Conservation (phyloP, 371 early-diverging fungal species). For the Polyrhizophydium stewartii region DNA sequence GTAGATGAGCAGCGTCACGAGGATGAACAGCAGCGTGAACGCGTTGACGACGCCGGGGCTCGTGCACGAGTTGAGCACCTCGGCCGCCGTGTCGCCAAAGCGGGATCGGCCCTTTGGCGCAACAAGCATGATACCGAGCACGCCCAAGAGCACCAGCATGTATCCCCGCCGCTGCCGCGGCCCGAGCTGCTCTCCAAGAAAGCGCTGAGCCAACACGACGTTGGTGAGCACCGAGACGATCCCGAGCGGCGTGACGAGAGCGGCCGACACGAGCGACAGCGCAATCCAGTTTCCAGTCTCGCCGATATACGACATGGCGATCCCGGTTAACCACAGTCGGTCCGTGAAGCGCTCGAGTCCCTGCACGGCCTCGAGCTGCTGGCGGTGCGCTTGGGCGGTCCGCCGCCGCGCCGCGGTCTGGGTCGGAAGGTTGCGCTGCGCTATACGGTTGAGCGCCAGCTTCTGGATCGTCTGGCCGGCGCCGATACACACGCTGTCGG, state of each 20-base stretch:
- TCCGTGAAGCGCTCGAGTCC: slow-evolving; percentile 5
- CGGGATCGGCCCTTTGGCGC: slow-evolving; percentile 17
- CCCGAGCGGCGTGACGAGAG: slow-evolving; percentile 36
- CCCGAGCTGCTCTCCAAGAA: slow-evolving; percentile 15
- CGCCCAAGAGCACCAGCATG: slow-evolving; percentile 14
- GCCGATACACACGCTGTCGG: slow-evolving; percentile 19
- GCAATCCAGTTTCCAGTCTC: slow-evolving; percentile 34
- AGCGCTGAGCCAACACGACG: slow-evolving; percentile 8
- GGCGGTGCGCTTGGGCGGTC: too few species aligned
- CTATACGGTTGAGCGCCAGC: slow-evolving; percentile 24
- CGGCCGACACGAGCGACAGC: slow-evolving; percentile 23
- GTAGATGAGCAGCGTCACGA: slow-evolving; percentile 3
- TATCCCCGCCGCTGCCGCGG: slow-evolving; percentile 21
- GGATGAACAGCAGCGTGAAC: slow-evolving; percentile 6
- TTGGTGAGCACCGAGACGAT: slow-evolving; percentile 21
- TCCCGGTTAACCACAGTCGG: slow-evolving; percentile 23
- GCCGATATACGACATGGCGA: slow-evolving; percentile 24
- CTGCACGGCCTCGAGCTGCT: neutral
- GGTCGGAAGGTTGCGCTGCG: neutral
- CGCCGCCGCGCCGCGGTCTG: too few species aligned
- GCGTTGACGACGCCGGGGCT: neutral
- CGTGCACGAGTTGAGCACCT: slow-evolving; percentile 14
- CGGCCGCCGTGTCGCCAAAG: slow-evolving; percentile 13
- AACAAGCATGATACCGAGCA: slow-evolving; percentile 18
- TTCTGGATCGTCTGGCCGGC: slow-evolving; percentile 36